Conservation (phyloP, 176 grass and related monocot species). For the Microstegium vimineum region DNA sequence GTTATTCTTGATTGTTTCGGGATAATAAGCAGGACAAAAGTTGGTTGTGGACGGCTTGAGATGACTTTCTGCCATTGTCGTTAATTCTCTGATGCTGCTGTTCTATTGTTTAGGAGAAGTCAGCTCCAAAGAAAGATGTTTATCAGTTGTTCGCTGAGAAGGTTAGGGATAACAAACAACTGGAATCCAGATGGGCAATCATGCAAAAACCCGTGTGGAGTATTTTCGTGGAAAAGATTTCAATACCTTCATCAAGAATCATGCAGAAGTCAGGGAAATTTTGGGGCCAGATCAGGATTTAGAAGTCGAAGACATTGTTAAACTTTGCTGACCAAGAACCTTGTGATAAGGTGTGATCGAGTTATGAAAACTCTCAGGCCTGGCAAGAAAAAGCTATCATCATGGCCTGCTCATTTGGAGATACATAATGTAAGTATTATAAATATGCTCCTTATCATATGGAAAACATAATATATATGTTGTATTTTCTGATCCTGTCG, state of each 20-base stretch:
- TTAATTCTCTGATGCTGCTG: background rate
- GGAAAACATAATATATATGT: background rate
- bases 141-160: slow-evolving; percentile 95
- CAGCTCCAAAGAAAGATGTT: slow-evolving; percentile 73
- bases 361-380: slow-evolving; percentile 93
- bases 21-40: background rate
- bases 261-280: slow-evolving; percentile 81
- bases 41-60: background rate
- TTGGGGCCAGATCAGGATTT: slow-evolving; percentile 80
- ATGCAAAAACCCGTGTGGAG: slow-evolving; percentile 98
- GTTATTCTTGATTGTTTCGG: background rate
- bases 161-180: slow-evolving; percentile 98
- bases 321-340: slow-evolving; percentile 73
- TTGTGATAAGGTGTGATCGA: slow-evolving; percentile 87
- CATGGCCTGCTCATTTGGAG: slow-evolving; percentile 97
- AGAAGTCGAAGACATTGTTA: slow-evolving; percentile 76
- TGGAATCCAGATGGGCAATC: slow-evolving; percentile 96
- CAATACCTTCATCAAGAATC: slow-evolving; percentile 71
- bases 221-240: slow-evolving; percentile 99
- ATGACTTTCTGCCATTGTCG: background rate
- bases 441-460: background rate
- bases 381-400: slow-evolving; percentile 95
- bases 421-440: slow-evolving; percentile 73
- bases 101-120: slow-evolving; percentile 49
- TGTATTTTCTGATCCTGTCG: background rate